phyloP scores from a whole-genome alignment of 2,329 filamentous ascomycete genomes.

The Talaromyces sp. region DNA sequence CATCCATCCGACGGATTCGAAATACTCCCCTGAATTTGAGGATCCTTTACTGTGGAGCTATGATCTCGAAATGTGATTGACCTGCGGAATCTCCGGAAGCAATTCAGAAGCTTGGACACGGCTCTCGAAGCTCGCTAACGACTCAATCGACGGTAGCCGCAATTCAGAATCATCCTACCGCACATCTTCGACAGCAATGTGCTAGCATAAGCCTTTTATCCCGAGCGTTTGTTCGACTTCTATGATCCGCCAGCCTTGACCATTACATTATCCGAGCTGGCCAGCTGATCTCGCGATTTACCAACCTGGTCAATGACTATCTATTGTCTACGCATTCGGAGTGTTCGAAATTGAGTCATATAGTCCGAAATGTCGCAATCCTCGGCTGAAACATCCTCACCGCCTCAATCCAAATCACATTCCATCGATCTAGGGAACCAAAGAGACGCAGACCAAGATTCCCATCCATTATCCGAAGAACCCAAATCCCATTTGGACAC shows the following conservation, averaged over 20 bases:
- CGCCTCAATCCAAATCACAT: not conserved
- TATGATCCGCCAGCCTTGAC: not conserved
- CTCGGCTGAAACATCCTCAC: constrained; percentile 8
- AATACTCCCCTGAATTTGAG: not conserved
- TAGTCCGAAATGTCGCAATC: constrained; percentile 16
- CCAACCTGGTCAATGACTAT: not conserved
- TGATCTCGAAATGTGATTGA: constrained; percentile 2
- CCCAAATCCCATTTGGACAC: constrained; percentile 58
- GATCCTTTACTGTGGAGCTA: not conserved
- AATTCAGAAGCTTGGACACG: not conserved
- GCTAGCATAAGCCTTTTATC: not conserved
- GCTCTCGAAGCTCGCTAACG: not conserved
- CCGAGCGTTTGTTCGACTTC: not conserved
- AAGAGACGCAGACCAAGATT: not conserved
- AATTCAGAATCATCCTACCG: not conserved
- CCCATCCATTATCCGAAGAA: constrained; percentile 17
- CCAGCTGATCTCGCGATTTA: not conserved
- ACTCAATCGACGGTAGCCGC: not conserved
- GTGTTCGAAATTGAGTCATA: not conserved
- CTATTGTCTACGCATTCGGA: not conserved
- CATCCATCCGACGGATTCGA: not conserved
- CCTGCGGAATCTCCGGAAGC: not conserved
- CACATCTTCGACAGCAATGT: constrained; percentile 14
- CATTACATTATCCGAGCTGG: not conserved
- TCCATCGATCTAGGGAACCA: constrained; percentile 1